Conservation (phyloP, 2,329 filamentous ascomycete genomes). For the Paraphaeosphaeria minitans region DNA sequence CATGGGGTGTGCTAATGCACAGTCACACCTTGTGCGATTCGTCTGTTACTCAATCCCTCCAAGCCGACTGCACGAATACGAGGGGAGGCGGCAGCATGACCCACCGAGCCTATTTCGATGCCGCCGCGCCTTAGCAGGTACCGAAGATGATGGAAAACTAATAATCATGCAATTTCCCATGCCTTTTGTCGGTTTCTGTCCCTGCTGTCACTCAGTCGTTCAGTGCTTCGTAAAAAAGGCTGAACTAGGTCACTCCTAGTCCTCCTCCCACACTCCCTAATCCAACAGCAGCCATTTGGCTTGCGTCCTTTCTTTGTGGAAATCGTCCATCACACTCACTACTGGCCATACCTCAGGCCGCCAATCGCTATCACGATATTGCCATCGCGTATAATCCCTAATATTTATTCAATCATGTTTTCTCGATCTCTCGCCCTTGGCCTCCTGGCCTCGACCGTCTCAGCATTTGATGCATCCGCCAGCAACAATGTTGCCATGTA, state of each 20-base stretch:
- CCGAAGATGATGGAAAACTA: conserved; percentile 25
- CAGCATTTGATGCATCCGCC: conserved; percentile 49
- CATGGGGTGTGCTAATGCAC: background rate
- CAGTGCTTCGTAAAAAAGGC: conserved; percentile 4
- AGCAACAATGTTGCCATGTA: conserved; percentile 60
- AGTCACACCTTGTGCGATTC: background rate
- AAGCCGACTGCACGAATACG: background rate
- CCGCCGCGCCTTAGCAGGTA: conserved; percentile 33
- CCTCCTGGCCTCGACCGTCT: conserved; percentile 41
- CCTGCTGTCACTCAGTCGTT: conserved; percentile 24
- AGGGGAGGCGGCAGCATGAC: conserved; percentile 19
- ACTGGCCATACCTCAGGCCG: conserved; percentile 41
- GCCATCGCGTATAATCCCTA: conserved; percentile 29
- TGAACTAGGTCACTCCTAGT: conserved; percentile 3
- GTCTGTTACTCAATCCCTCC: background rate
- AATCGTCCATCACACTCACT: conserved; percentile 46
- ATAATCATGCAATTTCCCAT: conserved; percentile 35
- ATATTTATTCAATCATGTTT: conserved; percentile 33
- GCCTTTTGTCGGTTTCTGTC: conserved; percentile 30
- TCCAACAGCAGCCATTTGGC: conserved; percentile 49
- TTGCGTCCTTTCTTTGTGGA: conserved; percentile 62
- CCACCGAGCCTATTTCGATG: conserved; percentile 21
- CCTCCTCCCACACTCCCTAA: conserved; percentile 29
- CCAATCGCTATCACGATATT: conserved; percentile 40
- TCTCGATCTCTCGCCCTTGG: conserved; percentile 26